Percentiles rank a stretch among this genome's conserved stretches.
Conservation (phyloP, 2,329 filamentous ascomycete genomes). For the Thelonectria olida region DNA sequence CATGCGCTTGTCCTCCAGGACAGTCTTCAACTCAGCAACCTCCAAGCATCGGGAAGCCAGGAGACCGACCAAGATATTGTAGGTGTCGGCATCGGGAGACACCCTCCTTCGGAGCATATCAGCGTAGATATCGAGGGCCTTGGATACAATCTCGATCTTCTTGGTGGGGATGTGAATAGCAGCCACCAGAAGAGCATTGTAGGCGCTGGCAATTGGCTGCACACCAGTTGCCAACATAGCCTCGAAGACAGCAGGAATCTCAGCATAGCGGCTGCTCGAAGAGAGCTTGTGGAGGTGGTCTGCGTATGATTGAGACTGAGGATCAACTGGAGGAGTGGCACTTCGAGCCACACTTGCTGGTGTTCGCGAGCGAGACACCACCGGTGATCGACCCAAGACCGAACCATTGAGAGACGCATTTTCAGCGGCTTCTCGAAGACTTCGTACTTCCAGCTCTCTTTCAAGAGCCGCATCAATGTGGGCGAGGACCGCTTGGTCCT, state of each 20-base stretch:
- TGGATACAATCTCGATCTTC: constrained; percentile 85
- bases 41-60: constrained; percentile 84
- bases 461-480: constrained; percentile 88
- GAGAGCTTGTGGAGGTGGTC: constrained; percentile 81
- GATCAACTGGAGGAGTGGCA: constrained; percentile 69
- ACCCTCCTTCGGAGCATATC: constrained; percentile 94
- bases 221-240: constrained; percentile 85
- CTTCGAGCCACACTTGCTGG: constrained; percentile 61
- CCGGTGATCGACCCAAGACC: constrained; percentile 53
- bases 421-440: constrained; percentile 55
- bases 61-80: constrained; percentile 85
- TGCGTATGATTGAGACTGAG: constrained; percentile 76
- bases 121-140: constrained; percentile 92
- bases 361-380: constrained; percentile 51
- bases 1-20: constrained; percentile 81
- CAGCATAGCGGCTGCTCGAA: constrained; percentile 76
- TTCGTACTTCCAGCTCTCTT: constrained; percentile 73
- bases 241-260: constrained; percentile 92
- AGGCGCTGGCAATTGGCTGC: constrained; percentile 83
- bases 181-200: constrained; percentile 88
- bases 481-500: constrained; percentile 71
- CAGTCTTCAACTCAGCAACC: constrained; percentile 75
- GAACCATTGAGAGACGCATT: constrained; percentile 51
- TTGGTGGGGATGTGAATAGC: constrained; percentile 83
- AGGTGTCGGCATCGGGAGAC: constrained; percentile 83